Conservation (phyloP, 2,329 filamentous ascomycete genomes). For the Ophiostoma novo-ulmi region DNA sequence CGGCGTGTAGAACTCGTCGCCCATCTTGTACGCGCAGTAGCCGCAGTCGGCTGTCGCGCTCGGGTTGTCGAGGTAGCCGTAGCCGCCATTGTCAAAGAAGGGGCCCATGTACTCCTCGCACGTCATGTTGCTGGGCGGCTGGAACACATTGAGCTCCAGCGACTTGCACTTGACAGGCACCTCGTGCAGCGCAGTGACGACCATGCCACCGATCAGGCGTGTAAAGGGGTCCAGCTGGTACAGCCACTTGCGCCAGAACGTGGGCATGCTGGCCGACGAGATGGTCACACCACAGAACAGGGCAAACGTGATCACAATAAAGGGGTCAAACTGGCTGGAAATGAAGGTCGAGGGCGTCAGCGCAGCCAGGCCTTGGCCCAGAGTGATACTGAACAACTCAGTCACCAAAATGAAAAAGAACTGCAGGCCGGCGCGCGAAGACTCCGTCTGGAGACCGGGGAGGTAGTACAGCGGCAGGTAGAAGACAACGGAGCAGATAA, state of each 20-base stretch:
- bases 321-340: slow-evolving; percentile 72
- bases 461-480: slow-evolving; percentile 83
- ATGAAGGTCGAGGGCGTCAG: slow-evolving; percentile 76
- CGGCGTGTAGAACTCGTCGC: slow-evolving; percentile 71
- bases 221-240: slow-evolving; percentile 82
- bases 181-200: slow-evolving; percentile 69
- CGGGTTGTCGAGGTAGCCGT: slow-evolving; percentile 63
- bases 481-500: slow-evolving; percentile 74
- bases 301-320: slow-evolving; percentile 74
- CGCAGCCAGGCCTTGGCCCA: slow-evolving; percentile 71
- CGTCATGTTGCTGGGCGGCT: slow-evolving; percentile 57
- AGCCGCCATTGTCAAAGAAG: slow-evolving; percentile 64
- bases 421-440: slow-evolving; percentile 71
- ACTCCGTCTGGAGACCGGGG: slow-evolving; percentile 61
- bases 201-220: slow-evolving; percentile 71
- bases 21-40: slow-evolving; percentile 76
- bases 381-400: slow-evolving; percentile 75
- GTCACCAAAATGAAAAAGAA: slow-evolving; percentile 81
- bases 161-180: slow-evolving; percentile 56
- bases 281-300: slow-evolving; percentile 87
- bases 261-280: slow-evolving; percentile 69
- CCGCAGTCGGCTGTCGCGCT: slow-evolving; percentile 63
- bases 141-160: slow-evolving; percentile 63
- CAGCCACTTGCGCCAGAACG: slow-evolving; percentile 74
- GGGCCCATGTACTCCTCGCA: slow-evolving; percentile 71